Evolutionary conservation across 768 basidiomycete genomes (phyloP), one percentile per base, ranked within the genome.

Genomic region (Floccularia luteovirens): DNA sequence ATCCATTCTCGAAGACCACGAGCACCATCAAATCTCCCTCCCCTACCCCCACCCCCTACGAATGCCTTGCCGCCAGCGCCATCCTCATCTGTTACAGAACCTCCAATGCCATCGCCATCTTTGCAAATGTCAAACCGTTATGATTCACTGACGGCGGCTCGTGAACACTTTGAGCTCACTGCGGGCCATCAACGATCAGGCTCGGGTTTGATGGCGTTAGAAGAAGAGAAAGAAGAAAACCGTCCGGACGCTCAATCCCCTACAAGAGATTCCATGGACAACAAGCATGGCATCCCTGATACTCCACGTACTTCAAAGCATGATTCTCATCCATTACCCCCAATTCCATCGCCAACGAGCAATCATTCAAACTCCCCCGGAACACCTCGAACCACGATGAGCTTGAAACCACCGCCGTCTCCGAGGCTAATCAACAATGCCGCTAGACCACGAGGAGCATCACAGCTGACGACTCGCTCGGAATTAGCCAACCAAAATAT

Each of bases 291-390:
- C 40, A 55, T 58, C 39, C 56, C 66, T 27, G 70, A 72, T 32
- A 67, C 67, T 5, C 64, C 67, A 22, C 72, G 63, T 24, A 61
- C 58, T 24, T 40, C 52, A 23, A 72, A 65, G 47, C 63, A 62
- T 48, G 77, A 79, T 30, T 76, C 75, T 6, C 83, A 75, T 42
- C 85, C 80, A 14, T 62, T 85, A 10, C 84, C 82, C 13, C 81
- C 81, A 31, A 56, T 83, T 35, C 82, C 80, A 28, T 69, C 74
- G 3, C 73, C 70, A 36, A 56, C 64, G 10, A 49, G 55, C 21
- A 49, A 56, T 34, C 49, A 54, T 7, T 43, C 56, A 7, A 56
- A 50, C 32, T 48, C 53, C 11, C 53, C 53, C 17, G 59, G 51
- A 24, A 61, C 59, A 24, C 57, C 63, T 38, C 61, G 64, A 23